Percentiles rank a stretch among this genome's conserved stretches.
Conservation (phyloP, 768 basidiomycete species). For the Rhodotorula sphaerocarpa region DNA sequence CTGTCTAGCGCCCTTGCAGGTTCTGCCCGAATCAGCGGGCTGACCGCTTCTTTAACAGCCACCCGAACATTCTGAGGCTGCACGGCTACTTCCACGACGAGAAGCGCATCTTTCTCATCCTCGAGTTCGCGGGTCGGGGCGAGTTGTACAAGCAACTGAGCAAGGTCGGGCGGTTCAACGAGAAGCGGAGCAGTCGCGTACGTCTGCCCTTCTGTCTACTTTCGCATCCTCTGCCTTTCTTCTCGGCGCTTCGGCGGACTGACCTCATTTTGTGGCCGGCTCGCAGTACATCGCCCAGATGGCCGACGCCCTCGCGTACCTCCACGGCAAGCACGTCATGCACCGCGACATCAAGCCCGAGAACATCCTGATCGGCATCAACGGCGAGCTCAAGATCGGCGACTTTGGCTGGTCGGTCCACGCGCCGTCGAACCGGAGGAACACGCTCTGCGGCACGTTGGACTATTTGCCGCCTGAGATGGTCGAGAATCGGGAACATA, state of each 20-base stretch:
- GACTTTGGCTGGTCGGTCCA: conserved; percentile 99
- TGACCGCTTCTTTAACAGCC: too few species aligned
- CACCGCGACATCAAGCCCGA: conserved; percentile 98
- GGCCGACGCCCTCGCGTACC: conserved; percentile 87
- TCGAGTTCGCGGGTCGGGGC: conserved; percentile 94
- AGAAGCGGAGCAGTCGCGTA: conserved; percentile 65
- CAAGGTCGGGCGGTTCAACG: conserved; percentile 75
- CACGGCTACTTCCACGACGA: conserved; percentile 98
- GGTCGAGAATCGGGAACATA: conserved; percentile 86
- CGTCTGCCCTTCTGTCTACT: conserved; percentile 19
- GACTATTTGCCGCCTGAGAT: conserved; percentile 98
- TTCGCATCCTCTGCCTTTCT: too few species aligned
- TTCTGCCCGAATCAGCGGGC: too few species aligned
- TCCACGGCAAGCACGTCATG: conserved; percentile 93
- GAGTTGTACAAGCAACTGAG: conserved; percentile 93
- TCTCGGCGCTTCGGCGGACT: background rate
- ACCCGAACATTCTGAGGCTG: conserved; percentile 85
- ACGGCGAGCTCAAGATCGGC: conserved; percentile 94
- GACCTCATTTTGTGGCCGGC: too few species aligned
- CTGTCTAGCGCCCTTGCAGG: background rate
- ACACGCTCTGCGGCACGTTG: conserved; percentile 87
- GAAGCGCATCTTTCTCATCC: conserved; percentile 94
- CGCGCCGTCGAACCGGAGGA: conserved; percentile 68
- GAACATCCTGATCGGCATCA: conserved; percentile 85
- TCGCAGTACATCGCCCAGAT: conserved; percentile 86